Base-by-base conservation (phyloP, 805 yeast genomes). In the Candida nanaspora region DNA sequence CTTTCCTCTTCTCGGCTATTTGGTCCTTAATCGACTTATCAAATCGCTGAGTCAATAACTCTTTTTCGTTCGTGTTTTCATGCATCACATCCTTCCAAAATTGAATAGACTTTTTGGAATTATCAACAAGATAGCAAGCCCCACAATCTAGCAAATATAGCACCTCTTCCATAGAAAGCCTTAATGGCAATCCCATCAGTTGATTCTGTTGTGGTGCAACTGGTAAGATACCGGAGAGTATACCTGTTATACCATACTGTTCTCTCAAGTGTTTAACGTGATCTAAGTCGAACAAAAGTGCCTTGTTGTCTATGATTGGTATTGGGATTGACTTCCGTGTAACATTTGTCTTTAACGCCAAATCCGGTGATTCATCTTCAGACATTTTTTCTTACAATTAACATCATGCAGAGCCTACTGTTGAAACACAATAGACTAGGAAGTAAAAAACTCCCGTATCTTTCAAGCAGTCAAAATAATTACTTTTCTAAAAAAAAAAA, bases 191-290 rank as follows among this genome's bases (percentile, higher is more conserved):
- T 0, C 96, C 94, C 32, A 86, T 65, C 52, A 89, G 83, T n/a
- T 80, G 68, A 53, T 87, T 88, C 54, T 91, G 98, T 57, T 93
- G 98, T 2, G 97, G 93, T n/a, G 89, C 87, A 36, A 78, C 70
- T 0, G 96, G 85, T 25, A 93, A 63, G 0, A 96, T 84, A 0
- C 98, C 98, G 0, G 76, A 63, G 14, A 91, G 65, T 1, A 82
- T 76, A 0, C 98, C 98, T 19, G 79, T 69, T 1, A 93, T 71
- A 13, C 86, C 86, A 33, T 73, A 61, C 2, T 50, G 30, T 25
- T 67, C 66, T 19, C 97, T 66, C 6, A 88, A 66, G 19, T 41
- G 41, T 48, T 71, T 70, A 38, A 85, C 67, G 38, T 70, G 74
- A 0, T 69, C 70, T 1, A 82, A 48, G 42, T 74, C 72, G 53